Percentiles rank a stretch among this genome's conserved stretches.
Conservation (phyloP, 2,329 filamentous ascomycete genomes). For the Calonectria ilicicola region DNA sequence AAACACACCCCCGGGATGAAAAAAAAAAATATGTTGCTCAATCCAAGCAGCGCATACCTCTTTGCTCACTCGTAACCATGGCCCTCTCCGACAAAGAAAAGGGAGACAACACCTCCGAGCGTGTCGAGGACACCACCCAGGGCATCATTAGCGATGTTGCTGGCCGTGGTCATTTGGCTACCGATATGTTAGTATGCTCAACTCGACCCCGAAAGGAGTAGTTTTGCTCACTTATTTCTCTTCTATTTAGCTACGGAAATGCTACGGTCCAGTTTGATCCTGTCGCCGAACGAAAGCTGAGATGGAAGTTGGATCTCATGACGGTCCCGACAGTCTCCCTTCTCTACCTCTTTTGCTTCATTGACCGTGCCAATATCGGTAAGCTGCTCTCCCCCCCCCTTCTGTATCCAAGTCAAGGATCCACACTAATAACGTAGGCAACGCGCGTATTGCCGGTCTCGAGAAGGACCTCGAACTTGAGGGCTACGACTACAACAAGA, state of each 20-base stretch:
- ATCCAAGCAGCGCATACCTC: not conserved
- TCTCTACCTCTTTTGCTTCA: constrained; percentile 80
- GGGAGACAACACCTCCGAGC: constrained; percentile 35
- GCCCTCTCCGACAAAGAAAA: constrained; percentile 36
- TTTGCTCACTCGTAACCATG: constrained; percentile 27
- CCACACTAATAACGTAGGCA: constrained; percentile 30
- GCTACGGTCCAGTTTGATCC: constrained; percentile 41
- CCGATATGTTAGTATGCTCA: constrained; percentile 37
- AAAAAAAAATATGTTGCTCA: constrained; percentile 25
- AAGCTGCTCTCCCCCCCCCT: constrained; percentile 30
- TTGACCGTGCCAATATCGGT: constrained; percentile 81
- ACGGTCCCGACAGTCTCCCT: constrained; percentile 75
- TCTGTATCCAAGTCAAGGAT: not conserved
- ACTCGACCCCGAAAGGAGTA: not conserved
- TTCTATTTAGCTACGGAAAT: constrained; percentile 36
- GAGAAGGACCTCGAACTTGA: constrained; percentile 65
- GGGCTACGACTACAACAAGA: constrained; percentile 72
- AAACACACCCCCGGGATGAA: constrained; percentile 9
- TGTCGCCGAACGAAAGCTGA: constrained; percentile 66
- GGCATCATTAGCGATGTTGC: constrained; percentile 36
- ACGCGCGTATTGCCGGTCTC: constrained; percentile 70
- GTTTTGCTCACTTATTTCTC: constrained; percentile 14
- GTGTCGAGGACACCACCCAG: constrained; percentile 28
- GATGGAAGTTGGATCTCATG: constrained; percentile 73
- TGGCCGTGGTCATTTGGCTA: constrained; percentile 36